Evolutionary conservation across 2,329 filamentous ascomycete species (phyloP).

Genomic region (Calonectria multiphialidica): DNA sequence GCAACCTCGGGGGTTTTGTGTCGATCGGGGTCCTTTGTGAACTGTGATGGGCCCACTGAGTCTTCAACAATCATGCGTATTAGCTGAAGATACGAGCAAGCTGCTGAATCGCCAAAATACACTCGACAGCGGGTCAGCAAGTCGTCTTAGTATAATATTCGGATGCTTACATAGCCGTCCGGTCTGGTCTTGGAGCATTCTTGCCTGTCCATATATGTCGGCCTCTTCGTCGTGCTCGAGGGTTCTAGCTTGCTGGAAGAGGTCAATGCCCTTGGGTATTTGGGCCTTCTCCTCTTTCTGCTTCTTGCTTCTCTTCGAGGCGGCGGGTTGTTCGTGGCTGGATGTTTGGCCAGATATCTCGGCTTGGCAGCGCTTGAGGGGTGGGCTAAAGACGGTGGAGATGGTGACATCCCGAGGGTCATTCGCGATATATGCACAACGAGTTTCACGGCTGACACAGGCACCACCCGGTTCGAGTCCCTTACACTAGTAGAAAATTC

Average conservation of each 20-base stretch:
- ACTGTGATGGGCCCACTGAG: slow-evolving; percentile 65
- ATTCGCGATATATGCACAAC: slow-evolving; percentile 31
- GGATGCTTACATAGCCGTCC: slow-evolving; percentile 65
- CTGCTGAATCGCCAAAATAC: slow-evolving; percentile 74
- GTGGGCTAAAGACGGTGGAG: neutral
- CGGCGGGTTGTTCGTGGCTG: neutral
- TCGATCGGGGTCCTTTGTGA: slow-evolving; percentile 68
- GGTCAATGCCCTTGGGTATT: neutral
- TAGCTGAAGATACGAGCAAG: slow-evolving; percentile 70
- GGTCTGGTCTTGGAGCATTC: slow-evolving; percentile 71
- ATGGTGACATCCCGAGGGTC: neutral
- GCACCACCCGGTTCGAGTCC: slow-evolving; percentile 38
- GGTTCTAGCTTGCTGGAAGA: neutral
- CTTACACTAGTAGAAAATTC: slow-evolving; percentile 33
- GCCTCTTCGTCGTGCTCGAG: slow-evolving; percentile 67
- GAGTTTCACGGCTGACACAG: slow-evolving; percentile 36
- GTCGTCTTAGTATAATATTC: neutral
- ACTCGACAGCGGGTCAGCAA: slow-evolving; percentile 51
- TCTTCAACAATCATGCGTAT: slow-evolving; percentile 71
- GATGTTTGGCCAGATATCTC: neutral
- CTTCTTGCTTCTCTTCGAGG: neutral
- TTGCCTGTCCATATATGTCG: slow-evolving; percentile 64
- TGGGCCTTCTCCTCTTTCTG: neutral
- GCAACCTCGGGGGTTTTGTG: slow-evolving; percentile 59
- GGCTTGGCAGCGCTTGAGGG: neutral